Conservation (phyloP, 257 asterid species). For the Gentiana dahurica region DNA sequence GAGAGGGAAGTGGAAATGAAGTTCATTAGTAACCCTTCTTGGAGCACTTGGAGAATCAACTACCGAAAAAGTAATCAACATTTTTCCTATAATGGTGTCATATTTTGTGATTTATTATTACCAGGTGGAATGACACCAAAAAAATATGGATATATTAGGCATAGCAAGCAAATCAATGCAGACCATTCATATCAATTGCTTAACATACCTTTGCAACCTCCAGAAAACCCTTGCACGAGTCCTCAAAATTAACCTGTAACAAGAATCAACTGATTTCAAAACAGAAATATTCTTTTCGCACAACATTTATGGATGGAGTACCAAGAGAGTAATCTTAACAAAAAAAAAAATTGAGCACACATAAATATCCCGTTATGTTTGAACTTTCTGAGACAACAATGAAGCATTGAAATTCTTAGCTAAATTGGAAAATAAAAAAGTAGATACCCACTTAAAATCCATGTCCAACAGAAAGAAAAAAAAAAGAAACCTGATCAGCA, state of each 20-base stretch:
- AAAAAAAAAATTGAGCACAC: too few species aligned
- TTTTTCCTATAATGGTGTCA: too few species aligned
- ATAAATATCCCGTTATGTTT: too few species aligned
- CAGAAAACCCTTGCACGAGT: conserved; percentile 95
- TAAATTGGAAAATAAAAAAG: not conserved
- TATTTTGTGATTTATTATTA: not conserved
- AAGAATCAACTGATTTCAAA: conserved; percentile 1
- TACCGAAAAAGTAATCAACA: not conserved
- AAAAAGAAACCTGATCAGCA: conserved; percentile 73
- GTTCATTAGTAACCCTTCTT: too few species aligned
- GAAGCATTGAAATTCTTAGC: too few species aligned
- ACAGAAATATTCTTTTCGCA: too few species aligned
- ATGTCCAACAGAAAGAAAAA: not conserved
- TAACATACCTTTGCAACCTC: conserved; percentile 82
- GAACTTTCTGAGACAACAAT: too few species aligned
- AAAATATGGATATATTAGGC: too few species aligned
- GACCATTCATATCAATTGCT: not conserved
- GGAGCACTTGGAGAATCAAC: not conserved
- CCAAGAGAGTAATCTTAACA: too few species aligned
- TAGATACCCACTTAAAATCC: not conserved
- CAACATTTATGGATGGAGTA: too few species aligned
- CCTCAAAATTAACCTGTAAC: conserved; percentile 89
- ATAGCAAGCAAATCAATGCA: too few species aligned
- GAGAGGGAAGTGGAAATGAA: too few species aligned
- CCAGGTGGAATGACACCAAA: not conserved